Evolutionary conservation across 306 rosid genomes (phyloP), one percentile per base, ranked within the genome.

Genomic region (Coriaria nepalensis): DNA sequence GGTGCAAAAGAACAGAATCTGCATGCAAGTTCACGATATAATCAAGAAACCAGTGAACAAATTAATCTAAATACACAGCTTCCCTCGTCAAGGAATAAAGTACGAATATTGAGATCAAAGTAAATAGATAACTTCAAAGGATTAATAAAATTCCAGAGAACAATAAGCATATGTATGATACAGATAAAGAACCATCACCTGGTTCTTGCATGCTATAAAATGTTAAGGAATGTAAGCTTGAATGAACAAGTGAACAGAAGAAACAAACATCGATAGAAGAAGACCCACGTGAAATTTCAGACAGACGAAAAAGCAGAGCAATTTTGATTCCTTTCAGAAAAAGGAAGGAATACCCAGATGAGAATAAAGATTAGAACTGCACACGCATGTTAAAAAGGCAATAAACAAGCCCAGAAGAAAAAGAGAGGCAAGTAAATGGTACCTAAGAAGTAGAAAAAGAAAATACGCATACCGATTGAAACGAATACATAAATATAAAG

Each of bases 291-390:
- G 50, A 20, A 20, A 20, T 20, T 20, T 20, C 29, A 20, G 29
- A 20, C 48, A 60, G 37, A 37, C 56, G 42, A 11, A 13, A 44
- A 36, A 35, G 6, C 12, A 39, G 32, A 47, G 48, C 40, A 54
- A 37, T 49, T 45, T 6, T 11, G 10, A 53, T 35, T 40, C 33
- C 5, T n/a, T 14, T 4, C 29, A 45, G 49, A 47, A 56, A 39
- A 41, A 20, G 29, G 29, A 34, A 58, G 13, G 35, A 71, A 57
- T 61, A 63, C 70, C 67, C 69, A 51, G 40, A 67, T 52, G 57
- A 64, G 52, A 36, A 45, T 49, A 46, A 44, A 53, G 47, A 10
- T 45, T 40, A 13, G 57, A 38, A 51, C 6, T 20, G 29, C 29
- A 20, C 29, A 20, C 1, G 29, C 29, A 20, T 20, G 29, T 20